These are phyloP conservation scores for Colletotrichum navitas DNA, from an alignment of 2,329 filamentous ascomycete species.

Conservation along the genomic window DNA sequence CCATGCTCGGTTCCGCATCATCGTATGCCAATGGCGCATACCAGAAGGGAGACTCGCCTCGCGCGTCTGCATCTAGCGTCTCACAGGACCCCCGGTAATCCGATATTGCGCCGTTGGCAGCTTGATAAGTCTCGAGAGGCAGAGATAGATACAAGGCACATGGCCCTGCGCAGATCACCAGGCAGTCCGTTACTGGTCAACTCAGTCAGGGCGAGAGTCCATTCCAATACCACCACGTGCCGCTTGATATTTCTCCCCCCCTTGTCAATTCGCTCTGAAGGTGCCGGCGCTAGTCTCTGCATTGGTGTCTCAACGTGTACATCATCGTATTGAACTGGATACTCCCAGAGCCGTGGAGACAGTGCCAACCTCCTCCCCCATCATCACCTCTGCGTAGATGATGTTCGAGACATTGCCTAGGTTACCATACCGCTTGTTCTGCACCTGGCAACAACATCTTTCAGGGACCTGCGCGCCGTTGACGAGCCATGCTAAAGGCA, in stretches of 20 bases:
- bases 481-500: slow-evolving; percentile 2
- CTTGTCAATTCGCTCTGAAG: slow-evolving; percentile 14
- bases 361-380: neutral
- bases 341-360: neutral
- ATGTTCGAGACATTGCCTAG: neutral
- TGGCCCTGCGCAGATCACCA: slow-evolving; percentile 23
- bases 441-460: slow-evolving; percentile 34
- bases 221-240: slow-evolving; percentile 11
- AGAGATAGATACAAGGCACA: slow-evolving; percentile 6
- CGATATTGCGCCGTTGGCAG: slow-evolving; percentile 16
- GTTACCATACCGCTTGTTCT: slow-evolving; percentile 31
- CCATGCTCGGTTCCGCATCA: neutral
- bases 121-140: neutral
- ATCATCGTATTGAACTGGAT: neutral
- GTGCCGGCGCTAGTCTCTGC: slow-evolving; percentile 26
- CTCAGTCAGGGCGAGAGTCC: slow-evolving; percentile 34
- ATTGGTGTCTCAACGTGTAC: neutral
- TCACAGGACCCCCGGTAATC: slow-evolving; percentile 4
- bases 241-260: neutral
- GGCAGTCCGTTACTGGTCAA: neutral
- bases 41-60: slow-evolving; percentile 8
- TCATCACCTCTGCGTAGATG: slow-evolving; percentile 22
- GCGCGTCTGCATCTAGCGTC: slow-evolving; percentile 1
- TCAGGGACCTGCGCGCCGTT: neutral
- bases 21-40: slow-evolving; percentile 10